phyloP scores from a whole-genome alignment of 2,329 filamentous ascomycete genomes.

The Alternaria hordeiaustralica region DNA sequence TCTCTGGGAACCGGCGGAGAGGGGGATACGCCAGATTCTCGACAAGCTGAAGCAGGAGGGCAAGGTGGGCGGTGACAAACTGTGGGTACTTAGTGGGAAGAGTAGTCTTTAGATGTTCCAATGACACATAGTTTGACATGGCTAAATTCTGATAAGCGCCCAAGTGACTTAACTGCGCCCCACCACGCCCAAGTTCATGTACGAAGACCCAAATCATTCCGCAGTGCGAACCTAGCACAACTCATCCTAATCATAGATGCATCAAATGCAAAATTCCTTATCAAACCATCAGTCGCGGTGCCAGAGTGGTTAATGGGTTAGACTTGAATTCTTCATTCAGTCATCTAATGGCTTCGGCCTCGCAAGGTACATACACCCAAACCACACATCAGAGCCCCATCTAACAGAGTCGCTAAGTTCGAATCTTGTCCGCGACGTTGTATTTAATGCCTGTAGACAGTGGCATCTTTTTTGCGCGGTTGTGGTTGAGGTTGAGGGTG shows the following conservation, averaged over 20 bases:
- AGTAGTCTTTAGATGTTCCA: conserved; percentile 33
- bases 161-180: neutral
- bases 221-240: too few relatives aligned
- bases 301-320: conserved; percentile 54
- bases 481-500: neutral
- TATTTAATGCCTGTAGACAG: neutral
- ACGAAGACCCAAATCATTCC: neutral
- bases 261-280: neutral
- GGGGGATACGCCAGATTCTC: conserved; percentile 79
- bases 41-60: conserved; percentile 79
- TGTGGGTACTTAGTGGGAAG: conserved; percentile 45
- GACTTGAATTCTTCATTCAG: conserved; percentile 49
- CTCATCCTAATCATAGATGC: accelerated
- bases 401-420: neutral
- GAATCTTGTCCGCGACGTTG: neutral
- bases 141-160: neutral
- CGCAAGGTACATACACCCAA: conserved; percentile 39
- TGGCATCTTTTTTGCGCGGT: neutral
- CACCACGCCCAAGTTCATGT: neutral
- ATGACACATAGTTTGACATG: neutral
- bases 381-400: too few relatives aligned
- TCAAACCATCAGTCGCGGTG: conserved; percentile 34
- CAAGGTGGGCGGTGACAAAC: conserved; percentile 58
- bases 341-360: conserved; percentile 53
- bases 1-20: conserved; percentile 76